Evolutionary conservation across 257 asterid genomes (phyloP).

Genomic region (Scutellaria galericulata): DNA sequence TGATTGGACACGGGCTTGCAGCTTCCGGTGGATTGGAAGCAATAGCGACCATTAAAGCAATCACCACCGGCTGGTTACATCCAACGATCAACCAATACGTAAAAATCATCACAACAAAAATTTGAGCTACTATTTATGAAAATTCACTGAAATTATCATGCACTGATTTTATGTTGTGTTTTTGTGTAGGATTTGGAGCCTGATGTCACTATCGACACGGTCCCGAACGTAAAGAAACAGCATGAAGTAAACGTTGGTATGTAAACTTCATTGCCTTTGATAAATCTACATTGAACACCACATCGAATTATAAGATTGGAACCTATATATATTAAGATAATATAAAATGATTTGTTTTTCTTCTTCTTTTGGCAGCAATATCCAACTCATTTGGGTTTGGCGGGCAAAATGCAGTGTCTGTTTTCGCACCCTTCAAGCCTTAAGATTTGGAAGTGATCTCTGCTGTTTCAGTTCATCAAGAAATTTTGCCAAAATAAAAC

Average conservation of each 20-base stretch:
- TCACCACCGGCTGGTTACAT: slow-evolving; percentile 28
- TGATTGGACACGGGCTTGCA: slow-evolving; percentile 25
- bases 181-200: slow-evolving; percentile 40
- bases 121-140: not conserved
- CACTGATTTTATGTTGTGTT: not conserved
- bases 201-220: slow-evolving; percentile 48
- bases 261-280: slow-evolving; percentile 9
- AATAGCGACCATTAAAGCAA: slow-evolving; percentile 40
- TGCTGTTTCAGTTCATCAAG: no score
- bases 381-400: slow-evolving; percentile 74
- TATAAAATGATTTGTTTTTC: not conserved
- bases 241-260: slow-evolving; percentile 65
- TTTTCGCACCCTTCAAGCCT: slow-evolving; percentile 66
- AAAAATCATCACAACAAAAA: not conserved
- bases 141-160: not conserved
- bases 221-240: slow-evolving; percentile 66
- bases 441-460: slow-evolving; percentile 15
- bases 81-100: slow-evolving; percentile 37
- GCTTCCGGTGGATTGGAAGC: slow-evolving; percentile 44
- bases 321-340: not conserved
- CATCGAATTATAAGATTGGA: not conserved
- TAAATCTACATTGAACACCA: not conserved
- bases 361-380: slow-evolving; percentile 37
- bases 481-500: no score
- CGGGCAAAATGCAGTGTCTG: slow-evolving; percentile 61